Evolutionary conservation across 2,329 filamentous ascomycete species (phyloP), one percentile per base, ranked within the genome.

Genomic region (Colletotrichum sp.): DNA sequence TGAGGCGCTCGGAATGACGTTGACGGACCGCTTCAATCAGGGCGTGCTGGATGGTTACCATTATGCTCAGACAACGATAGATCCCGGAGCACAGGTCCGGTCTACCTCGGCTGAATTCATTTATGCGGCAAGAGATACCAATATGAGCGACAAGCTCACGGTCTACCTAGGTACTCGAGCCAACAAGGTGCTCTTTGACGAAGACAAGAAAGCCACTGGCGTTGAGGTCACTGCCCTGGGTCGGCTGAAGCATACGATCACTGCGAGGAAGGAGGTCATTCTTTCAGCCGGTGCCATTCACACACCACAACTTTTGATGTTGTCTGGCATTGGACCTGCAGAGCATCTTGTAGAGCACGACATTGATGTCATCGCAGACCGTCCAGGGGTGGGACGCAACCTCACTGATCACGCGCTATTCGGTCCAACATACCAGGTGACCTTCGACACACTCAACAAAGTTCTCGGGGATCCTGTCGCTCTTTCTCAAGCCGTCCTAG

Each of bases 321-420:
- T 74, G 16, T 74, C 75, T 5, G 75, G 91, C 8, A 83, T 86
- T 21, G 89, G 89, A 0, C 88, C 88, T 0, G 79, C 80, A 1
- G 77, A 70, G 1, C 83, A 88, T 39, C 81, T 90, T 1, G 73
- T 82, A 10, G 80, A 81, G 67, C 81, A 83, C 32, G 79, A 78
- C 6, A 86, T 88, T 71, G 82, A 85, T 3, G 85, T 91, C 13
- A 76, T 92, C 48, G 82, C 83, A 3, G 86, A 93, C 77, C 84
- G 90, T 1, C 90, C 92, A 6, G 94, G 94, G 8, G 99, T 99
- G 84, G 92, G 95, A 24, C 88, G 96, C 78, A 93, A 96, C 82
- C 87, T 99, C 21, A 93, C 98, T 76, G 92, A 90, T 6, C 99
- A 97, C 36, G 59, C 67, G 21, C 36, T 75, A 16, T 75, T 75